Evolutionary conservation across 2,329 filamentous ascomycete genomes (phyloP).

Genomic region (Tolypocladium sp.): DNA sequence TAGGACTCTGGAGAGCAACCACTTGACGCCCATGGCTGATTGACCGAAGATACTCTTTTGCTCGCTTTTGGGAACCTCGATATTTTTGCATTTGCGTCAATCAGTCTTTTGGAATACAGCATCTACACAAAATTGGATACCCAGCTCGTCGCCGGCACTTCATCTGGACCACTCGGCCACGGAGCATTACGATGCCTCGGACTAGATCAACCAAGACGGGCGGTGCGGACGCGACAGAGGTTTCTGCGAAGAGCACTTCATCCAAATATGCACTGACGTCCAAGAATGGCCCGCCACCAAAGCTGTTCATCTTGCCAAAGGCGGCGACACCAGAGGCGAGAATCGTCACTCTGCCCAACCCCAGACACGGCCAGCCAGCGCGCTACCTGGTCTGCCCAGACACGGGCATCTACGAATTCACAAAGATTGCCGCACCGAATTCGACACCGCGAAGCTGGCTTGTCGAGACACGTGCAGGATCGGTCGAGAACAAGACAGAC

Average conservation of each 20-base stretch:
- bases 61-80: neutral
- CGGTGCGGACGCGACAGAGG: constrained; percentile 13
- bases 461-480: constrained; percentile 27
- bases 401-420: constrained; percentile 58
- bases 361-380: constrained; percentile 42
- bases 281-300: constrained; percentile 33
- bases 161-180: neutral
- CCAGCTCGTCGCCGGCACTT: neutral
- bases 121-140: neutral
- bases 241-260: constrained; percentile 16
- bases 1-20: neutral
- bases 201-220: constrained; percentile 35
- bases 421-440: constrained; percentile 42
- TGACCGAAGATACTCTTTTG: neutral
- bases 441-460: constrained; percentile 54
- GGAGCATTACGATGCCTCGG: constrained; percentile 31
- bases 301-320: constrained; percentile 53
- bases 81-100: no score
- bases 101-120: neutral
- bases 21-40: neutral
- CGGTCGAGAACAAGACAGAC: constrained; percentile 9
- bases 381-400: constrained; percentile 55
- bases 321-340: constrained; percentile 42
- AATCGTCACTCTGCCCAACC: constrained; percentile 52
- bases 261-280: constrained; percentile 31